These are phyloP conservation scores for Cercophora samala DNA, from an alignment of 495 filamentous ascomycete species.

Conservation along the genomic window DNA sequence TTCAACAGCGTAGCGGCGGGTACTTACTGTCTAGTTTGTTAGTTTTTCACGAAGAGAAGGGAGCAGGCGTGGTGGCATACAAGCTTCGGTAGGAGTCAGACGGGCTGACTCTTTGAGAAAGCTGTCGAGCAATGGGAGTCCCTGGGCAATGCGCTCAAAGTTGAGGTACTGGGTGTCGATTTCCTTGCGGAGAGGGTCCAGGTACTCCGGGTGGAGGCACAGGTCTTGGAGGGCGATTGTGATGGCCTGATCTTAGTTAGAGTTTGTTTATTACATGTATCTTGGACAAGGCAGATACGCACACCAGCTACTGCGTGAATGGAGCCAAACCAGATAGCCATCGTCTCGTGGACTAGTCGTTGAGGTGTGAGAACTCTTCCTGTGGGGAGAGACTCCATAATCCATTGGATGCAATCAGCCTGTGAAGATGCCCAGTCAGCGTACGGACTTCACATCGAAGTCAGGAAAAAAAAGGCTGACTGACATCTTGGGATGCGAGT, in stretches of 20 bases:
- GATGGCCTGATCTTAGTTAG: conserved; percentile 29
- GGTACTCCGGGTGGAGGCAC: conserved; percentile 33
- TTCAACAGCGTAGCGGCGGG: not conserved
- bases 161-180: not conserved
- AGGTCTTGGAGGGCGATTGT: conserved; percentile 35
- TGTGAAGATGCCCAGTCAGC: not conserved
- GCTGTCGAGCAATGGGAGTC: conserved; percentile 34
- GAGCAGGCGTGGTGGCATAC: not conserved
- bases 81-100: conserved; percentile 30
- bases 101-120: conserved; percentile 41
- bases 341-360: conserved; percentile 21
- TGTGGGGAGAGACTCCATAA: conserved; percentile 31
- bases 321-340: not conserved
- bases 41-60: not conserved
- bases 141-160: conserved; percentile 14
- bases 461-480: conserved; percentile 1
- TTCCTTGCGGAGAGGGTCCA: conserved; percentile 22
- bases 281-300: not conserved
- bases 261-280: too few relatives aligned
- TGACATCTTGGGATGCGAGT: conserved; percentile 22
- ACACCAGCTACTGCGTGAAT: not conserved
- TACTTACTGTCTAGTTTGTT: not conserved
- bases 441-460: not conserved
- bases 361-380: conserved; percentile 20
- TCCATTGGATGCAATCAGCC: conserved; percentile 35